These are phyloP conservation scores for Magnolia sinica DNA, from an alignment of 164 flowering plant species.

Conservation along the genomic window DNA sequence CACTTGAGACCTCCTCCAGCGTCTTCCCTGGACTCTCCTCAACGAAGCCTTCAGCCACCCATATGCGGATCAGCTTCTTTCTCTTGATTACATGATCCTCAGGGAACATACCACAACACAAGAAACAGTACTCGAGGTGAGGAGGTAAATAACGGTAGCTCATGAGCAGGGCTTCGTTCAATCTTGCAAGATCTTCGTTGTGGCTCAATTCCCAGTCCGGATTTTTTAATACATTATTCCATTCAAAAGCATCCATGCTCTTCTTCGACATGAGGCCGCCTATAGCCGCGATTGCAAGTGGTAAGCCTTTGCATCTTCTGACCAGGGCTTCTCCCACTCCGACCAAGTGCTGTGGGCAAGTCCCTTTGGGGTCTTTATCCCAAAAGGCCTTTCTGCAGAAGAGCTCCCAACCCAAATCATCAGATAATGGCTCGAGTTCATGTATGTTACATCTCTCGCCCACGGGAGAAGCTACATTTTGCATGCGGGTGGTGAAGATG, in stretches of 20 bases:
- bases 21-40: slow-evolving; percentile 25
- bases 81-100: slow-evolving; percentile 32
- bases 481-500: slow-evolving; percentile 40
- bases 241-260: not conserved
- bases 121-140: slow-evolving; percentile 4
- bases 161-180: not conserved
- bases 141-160: not conserved
- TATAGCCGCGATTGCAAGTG: slow-evolving; percentile 1
- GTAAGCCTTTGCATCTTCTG: slow-evolving; percentile 2
- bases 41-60: slow-evolving; percentile 56
- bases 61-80: slow-evolving; percentile 37
- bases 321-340: not conserved
- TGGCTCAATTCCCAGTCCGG: not conserved
- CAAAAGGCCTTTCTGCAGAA: not conserved
- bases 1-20: slow-evolving; percentile 47
- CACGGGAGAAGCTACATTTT: not conserved
- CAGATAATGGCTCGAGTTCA: not conserved
- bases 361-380: not conserved
- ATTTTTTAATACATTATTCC: not conserved
- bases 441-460: not conserved
- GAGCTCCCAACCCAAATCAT: not conserved
- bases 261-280: slow-evolving; percentile 3
- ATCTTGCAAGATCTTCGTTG: not conserved
- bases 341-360: not conserved
- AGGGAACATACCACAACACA: slow-evolving; percentile 33